phyloP scores from a whole-genome alignment of 352 stramenopile species.

The Phytophthora pini region DNA sequence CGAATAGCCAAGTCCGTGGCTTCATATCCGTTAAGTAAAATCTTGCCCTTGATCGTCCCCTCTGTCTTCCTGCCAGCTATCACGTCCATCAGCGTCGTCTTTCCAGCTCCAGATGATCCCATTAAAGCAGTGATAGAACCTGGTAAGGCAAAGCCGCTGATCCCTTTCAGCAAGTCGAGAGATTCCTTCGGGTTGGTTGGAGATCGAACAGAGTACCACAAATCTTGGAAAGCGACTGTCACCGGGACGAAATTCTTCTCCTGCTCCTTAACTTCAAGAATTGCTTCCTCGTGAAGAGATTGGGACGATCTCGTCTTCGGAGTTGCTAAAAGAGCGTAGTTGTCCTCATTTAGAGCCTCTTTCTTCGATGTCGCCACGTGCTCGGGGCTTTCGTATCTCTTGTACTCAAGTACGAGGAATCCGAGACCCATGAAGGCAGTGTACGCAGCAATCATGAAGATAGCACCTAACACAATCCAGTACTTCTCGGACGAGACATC shows the following conservation, averaged over 20 bases:
- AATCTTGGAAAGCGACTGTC: conserved; percentile 42
- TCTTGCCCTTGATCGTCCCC: conserved; percentile 68
- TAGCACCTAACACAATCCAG: conserved; percentile 40
- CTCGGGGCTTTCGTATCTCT: conserved; percentile 34
- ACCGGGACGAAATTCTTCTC: conserved; percentile 37
- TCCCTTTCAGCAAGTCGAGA: conserved; percentile 37
- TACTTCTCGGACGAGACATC: conserved; percentile 25
- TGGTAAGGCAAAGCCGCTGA: conserved; percentile 36
- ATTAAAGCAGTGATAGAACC: conserved; percentile 88
- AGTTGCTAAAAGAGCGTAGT: conserved; percentile 15
- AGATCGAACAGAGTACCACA: conserved; percentile 46
- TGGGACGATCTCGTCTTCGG: conserved; percentile 7
- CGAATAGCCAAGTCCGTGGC: conserved; percentile 44
- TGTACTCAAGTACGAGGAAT: conserved; percentile 34
- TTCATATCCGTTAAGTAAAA: conserved; percentile 47
- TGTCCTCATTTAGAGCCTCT: background rate
- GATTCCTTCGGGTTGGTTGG: conserved; percentile 45
- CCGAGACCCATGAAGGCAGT: conserved; percentile 44
- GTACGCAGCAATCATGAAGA: conserved; percentile 46
- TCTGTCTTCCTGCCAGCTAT: conserved; percentile 77
- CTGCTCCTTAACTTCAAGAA: conserved; percentile 17
- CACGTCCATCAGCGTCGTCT: conserved; percentile 92
- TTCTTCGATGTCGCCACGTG: conserved; percentile 21
- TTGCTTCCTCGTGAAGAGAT: background rate
- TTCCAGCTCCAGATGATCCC: conserved; percentile 77